Conservation (phyloP, 345 rosid species). For the Salix koriyanagi region DNA sequence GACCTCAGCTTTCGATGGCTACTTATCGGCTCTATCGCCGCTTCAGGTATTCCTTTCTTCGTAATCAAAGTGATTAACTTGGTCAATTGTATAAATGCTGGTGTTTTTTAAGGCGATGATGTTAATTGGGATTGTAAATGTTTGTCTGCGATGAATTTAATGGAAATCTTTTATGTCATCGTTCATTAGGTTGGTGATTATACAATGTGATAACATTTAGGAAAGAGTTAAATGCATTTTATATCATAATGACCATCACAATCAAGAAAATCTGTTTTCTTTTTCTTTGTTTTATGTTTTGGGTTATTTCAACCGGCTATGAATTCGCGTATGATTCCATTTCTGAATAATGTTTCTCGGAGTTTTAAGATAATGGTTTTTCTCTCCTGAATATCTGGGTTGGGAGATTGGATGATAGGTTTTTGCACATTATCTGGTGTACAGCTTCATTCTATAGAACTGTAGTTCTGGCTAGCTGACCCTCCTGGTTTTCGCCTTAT, state of each 20-base stretch:
- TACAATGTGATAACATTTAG: neutral
- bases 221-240: neutral
- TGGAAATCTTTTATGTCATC: neutral
- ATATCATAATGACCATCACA: neutral
- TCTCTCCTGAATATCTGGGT: neutral
- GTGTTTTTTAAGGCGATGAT: neutral
- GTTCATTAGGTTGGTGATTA: neutral
- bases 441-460: neutral
- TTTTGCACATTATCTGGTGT: neutral
- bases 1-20: conserved; percentile 97
- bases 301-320: neutral
- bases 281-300: neutral
- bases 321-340: neutral
- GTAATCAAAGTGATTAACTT: neutral
- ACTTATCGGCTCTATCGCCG: conserved; percentile 90
- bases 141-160: neutral
- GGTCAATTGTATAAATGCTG: conserved; percentile 5
- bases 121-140: neutral
- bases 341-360: neutral
- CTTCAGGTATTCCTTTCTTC: conserved; percentile 59
- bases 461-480: neutral
- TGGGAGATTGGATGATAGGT: neutral
- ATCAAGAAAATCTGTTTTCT: neutral
- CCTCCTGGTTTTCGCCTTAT: neutral
- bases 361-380: neutral